Conservation (phyloP, 176 grass and related monocot genomes). For the Avena insularis region DNA sequence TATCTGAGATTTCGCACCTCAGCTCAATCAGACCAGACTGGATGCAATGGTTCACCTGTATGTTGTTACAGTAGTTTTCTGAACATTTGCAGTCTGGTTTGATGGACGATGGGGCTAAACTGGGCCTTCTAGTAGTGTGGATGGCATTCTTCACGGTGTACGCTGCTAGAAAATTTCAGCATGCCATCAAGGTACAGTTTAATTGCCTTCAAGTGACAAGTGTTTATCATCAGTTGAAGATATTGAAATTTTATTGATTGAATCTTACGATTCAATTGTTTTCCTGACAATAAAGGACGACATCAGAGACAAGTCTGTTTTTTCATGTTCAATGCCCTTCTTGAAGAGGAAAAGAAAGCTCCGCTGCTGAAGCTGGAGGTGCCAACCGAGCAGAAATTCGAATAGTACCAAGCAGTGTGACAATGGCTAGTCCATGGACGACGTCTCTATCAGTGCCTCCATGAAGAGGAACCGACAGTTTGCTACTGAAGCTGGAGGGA, state of each 20-base stretch:
- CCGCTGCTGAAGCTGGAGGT: slow-evolving; percentile 65
- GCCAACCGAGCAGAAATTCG: slow-evolving; percentile 43
- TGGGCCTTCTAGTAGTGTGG: slow-evolving; percentile 69
- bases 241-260: fast-evolving
- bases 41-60: too few relatives aligned
- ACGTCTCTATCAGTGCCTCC: background rate
- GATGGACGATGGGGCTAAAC: slow-evolving; percentile 72
- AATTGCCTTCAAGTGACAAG: background rate
- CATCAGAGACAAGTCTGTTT: slow-evolving; percentile 81
- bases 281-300: slow-evolving; percentile 61
- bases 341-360: slow-evolving; percentile 86
- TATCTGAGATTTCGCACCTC: background rate
- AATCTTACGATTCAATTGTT: background rate
- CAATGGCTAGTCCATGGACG: background rate
- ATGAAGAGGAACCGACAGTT: slow-evolving; percentile 62
- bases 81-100: slow-evolving; percentile 58
- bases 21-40: too few relatives aligned
- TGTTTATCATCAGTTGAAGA: background rate
- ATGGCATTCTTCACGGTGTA: slow-evolving; percentile 55
- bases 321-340: slow-evolving; percentile 88
- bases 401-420: slow-evolving; percentile 11
- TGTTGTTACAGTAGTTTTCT: background rate
- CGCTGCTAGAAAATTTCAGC: slow-evolving; percentile 84
- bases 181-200: slow-evolving; percentile 76
- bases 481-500: slow-evolving; percentile 59